Percentiles rank a stretch among this genome's conserved stretches.
These are phyloP conservation scores for Deakozyma indianensis DNA, from an alignment of 805 yeast genomes.

Conservation along the genomic window DNA sequence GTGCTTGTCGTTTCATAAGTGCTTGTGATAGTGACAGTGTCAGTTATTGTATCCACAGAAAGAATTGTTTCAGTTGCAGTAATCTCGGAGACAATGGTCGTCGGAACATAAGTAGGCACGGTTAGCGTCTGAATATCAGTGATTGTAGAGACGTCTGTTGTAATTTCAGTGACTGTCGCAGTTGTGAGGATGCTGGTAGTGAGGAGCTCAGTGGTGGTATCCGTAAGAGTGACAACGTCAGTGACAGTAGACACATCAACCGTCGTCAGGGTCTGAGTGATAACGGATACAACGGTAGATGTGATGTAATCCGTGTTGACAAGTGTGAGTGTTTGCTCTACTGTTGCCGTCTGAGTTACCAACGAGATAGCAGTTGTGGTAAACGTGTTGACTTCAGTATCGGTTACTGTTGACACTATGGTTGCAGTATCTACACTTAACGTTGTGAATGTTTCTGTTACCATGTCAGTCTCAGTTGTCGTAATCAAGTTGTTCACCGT, in stretches of 20 bases:
- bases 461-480: not conserved
- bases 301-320: not conserved
- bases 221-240: not conserved
- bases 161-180: not conserved
- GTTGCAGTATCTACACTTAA: not conserved
- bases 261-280: not conserved
- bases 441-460: not conserved
- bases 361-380: not conserved
- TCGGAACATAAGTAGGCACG: not conserved
- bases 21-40: not conserved
- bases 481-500: not conserved
- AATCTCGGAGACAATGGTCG: not conserved
- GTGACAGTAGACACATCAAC: not conserved
- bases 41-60: not conserved
- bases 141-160: not conserved
- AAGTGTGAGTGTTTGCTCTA: not conserved
- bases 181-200: not conserved
- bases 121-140: not conserved
- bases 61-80: not conserved
- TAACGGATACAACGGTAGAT: not conserved
- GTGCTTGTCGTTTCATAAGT: not conserved
- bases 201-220: not conserved
- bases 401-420: not conserved
- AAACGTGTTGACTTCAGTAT: not conserved
- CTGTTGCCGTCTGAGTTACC: not conserved